phyloP scores from a whole-genome alignment of 2,329 filamentous ascomycete species.

The Drechmeria coniospora region DNA sequence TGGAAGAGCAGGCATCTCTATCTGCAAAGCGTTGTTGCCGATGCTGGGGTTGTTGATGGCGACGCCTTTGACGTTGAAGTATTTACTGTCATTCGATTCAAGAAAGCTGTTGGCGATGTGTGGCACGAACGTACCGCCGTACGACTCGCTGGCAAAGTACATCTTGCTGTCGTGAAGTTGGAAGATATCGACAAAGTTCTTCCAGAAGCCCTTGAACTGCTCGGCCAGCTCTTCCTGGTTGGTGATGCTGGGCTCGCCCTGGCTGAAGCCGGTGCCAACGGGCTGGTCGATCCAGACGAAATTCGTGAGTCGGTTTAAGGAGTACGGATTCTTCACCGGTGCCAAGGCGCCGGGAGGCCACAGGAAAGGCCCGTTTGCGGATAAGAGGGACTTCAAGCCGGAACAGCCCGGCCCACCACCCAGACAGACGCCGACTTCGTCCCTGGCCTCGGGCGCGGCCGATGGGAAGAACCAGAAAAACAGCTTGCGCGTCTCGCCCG shows the following conservation, averaged over 20 bases:
- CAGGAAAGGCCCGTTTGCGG: conserved; percentile 57
- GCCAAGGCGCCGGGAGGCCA: conserved; percentile 54
- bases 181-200: conserved; percentile 56
- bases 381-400: conserved; percentile 53
- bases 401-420: conserved; percentile 36
- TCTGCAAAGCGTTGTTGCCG: conserved; percentile 28
- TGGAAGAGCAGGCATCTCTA: conserved; percentile 33
- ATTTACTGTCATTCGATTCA: conserved; percentile 42
- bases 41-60: conserved; percentile 57
- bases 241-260: conserved; percentile 34
- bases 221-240: conserved; percentile 45
- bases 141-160: conserved; percentile 45
- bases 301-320: conserved; percentile 40
- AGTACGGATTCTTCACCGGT: conserved; percentile 49
- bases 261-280: conserved; percentile 48
- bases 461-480: conserved; percentile 41
- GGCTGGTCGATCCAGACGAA: conserved; percentile 50
- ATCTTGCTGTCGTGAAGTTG: conserved; percentile 45
- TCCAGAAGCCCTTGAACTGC: conserved; percentile 58
- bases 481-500: conserved; percentile 19
- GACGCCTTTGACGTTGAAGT: conserved; percentile 51
- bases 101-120: conserved; percentile 59
- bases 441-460: conserved; percentile 21
- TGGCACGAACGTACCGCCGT: conserved; percentile 41
- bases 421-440: conserved; percentile 34